phyloP scores from a whole-genome alignment of 2,329 filamentous ascomycete species.

The Fusarium palustre region DNA sequence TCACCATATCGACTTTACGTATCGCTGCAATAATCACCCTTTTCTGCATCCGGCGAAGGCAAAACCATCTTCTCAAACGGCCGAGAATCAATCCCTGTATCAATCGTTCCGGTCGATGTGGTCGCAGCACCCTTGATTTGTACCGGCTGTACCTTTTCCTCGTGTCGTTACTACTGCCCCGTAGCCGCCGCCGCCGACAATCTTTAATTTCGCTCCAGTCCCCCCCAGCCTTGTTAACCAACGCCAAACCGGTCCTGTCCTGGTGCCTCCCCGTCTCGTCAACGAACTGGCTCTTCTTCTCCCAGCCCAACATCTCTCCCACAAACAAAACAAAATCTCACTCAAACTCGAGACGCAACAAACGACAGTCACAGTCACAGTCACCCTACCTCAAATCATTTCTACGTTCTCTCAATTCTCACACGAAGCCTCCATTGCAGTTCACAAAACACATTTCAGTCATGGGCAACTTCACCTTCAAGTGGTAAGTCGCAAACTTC shows the following conservation, averaged over 20 bases:
- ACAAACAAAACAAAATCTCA: slow-evolving; percentile 40
- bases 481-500: slow-evolving; percentile 66
- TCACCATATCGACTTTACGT: slow-evolving; percentile 34
- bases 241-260: slow-evolving; percentile 43
- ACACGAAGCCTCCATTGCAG: slow-evolving; percentile 28
- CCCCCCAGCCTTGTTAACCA: slow-evolving; percentile 42
- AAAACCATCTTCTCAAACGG: slow-evolving; percentile 36
- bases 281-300: slow-evolving; percentile 40
- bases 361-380: slow-evolving; percentile 14
- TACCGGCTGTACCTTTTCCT: slow-evolving; percentile 35
- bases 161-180: slow-evolving; percentile 31
- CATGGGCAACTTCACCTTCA: slow-evolving; percentile 78
- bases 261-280: slow-evolving; percentile 34
- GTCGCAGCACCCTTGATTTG: slow-evolving; percentile 32
- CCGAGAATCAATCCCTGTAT: slow-evolving; percentile 37
- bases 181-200: slow-evolving; percentile 38
- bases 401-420: slow-evolving; percentile 21
- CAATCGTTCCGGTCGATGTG: slow-evolving; percentile 33
- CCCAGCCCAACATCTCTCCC: slow-evolving; percentile 42
- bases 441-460: slow-evolving; percentile 46
- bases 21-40: slow-evolving; percentile 27
- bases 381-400: slow-evolving; percentile 27
- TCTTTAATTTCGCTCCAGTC: slow-evolving; percentile 46
- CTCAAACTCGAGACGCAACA: slow-evolving; percentile 34
- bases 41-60: slow-evolving; percentile 38